These are phyloP conservation scores for Diaporthe ilicicola DNA, from an alignment of 2,329 filamentous ascomycete genomes.

Conservation along the genomic window DNA sequence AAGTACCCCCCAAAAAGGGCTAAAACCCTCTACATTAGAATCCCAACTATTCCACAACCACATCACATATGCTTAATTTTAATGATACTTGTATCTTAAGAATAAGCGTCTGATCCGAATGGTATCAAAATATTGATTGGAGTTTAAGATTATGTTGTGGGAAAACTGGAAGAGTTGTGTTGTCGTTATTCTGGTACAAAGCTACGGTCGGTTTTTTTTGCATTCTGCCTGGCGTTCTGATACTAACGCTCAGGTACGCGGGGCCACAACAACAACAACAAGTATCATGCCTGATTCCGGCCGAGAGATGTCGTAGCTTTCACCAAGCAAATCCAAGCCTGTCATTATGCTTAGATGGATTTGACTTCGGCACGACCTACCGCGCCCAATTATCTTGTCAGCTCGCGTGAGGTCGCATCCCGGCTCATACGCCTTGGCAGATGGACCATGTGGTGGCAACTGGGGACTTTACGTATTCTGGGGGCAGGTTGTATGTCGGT, in stretches of 20 bases:
- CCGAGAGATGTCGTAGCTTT: neutral
- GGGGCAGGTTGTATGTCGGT: neutral
- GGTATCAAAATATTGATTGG: too few relatives aligned
- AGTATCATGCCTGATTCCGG: neutral
- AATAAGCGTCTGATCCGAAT: too few relatives aligned
- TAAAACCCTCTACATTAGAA: too few relatives aligned
- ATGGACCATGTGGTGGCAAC: neutral
- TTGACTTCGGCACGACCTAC: conserved; percentile 19
- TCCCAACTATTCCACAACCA: too few relatives aligned
- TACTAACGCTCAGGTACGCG: neutral
- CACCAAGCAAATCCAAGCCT: conserved; percentile 7
- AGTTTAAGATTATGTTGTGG: too few relatives aligned
- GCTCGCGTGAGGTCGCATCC: neutral
- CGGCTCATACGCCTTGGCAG: conserved; percentile 3
- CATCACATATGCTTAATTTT: too few relatives aligned
- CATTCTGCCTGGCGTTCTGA: too few relatives aligned
- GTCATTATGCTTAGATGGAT: conserved; percentile 19
- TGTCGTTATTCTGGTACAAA: too few relatives aligned
- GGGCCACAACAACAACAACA: neutral
- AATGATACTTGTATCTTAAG: too few relatives aligned
- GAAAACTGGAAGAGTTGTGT: too few relatives aligned
- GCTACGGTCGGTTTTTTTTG: too few relatives aligned
- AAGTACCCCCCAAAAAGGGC: too few relatives aligned
- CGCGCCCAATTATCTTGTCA: neutral
- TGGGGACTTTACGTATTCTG: neutral